A percentile compares a stretch with the other conserved stretches of the same genome.
Evolutionary conservation across 129 eudicot genomes (phyloP).

Genomic region (Tagetes patula): DNA sequence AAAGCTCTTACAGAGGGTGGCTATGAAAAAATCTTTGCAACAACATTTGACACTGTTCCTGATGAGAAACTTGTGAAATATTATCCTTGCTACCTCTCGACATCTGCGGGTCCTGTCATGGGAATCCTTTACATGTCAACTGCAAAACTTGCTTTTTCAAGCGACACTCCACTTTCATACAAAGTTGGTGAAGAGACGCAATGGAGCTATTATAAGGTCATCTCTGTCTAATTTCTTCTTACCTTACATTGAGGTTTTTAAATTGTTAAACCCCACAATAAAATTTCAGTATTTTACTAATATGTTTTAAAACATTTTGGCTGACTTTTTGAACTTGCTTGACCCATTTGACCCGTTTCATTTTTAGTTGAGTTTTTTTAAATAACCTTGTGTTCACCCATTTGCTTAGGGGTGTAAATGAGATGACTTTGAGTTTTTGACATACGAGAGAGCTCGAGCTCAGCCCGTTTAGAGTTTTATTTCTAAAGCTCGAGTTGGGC

Average conservation of each 20-base stretch:
- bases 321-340: neutral
- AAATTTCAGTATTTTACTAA: neutral
- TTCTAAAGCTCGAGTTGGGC: no score
- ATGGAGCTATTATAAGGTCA: constrained; percentile 91
- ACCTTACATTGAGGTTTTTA: neutral
- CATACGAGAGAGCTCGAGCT: no score
- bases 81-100: constrained; percentile 87
- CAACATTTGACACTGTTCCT: constrained; percentile 82
- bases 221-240: neutral
- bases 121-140: constrained; percentile 80
- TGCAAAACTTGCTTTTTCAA: constrained; percentile 81
- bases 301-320: neutral
- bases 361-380: neutral
- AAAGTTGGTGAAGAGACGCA: constrained; percentile 69
- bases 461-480: no score
- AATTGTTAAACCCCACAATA: neutral
- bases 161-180: constrained; percentile 92
- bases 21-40: constrained; percentile 76
- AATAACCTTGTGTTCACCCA: no score
- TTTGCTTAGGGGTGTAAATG: no score
- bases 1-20: constrained; percentile 96
- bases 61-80: constrained; percentile 71
- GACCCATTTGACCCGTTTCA: neutral
- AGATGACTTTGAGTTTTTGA: no score
- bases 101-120: constrained; percentile 96